These are phyloP conservation scores for Trichoderma sp. DNA, from an alignment of 2,329 filamentous ascomycete genomes.

Conservation along the genomic window DNA sequence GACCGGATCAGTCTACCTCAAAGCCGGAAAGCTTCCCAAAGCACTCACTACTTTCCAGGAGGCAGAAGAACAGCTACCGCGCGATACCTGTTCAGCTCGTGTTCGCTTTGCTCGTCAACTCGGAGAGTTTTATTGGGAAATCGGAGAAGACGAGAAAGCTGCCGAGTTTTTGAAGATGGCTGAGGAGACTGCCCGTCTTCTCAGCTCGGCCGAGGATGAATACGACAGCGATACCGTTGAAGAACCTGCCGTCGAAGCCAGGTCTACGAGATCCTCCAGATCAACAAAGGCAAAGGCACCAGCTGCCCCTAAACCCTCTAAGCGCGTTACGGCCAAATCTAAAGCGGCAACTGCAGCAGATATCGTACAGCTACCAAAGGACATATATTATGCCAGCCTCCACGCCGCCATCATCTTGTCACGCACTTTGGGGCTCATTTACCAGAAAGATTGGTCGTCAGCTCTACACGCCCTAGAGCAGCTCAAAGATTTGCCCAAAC, in stretches of 20 bases:
- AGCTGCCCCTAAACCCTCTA: neutral
- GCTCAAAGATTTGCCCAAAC: constrained; percentile 47
- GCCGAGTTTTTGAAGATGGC: constrained; percentile 48
- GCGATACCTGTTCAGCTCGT: constrained; percentile 39
- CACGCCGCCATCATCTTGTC: constrained; percentile 40
- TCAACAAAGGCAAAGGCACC: constrained; percentile 25
- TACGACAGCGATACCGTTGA: constrained; percentile 17
- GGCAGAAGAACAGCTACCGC: constrained; percentile 53
- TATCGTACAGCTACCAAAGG: constrained; percentile 30
- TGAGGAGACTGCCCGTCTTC: constrained; percentile 47
- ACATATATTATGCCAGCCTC: constrained; percentile 41
- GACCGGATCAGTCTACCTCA: constrained; percentile 57
- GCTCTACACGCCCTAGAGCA: constrained; percentile 58
- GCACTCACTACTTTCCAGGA: constrained; percentile 57
- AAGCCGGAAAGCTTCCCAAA: constrained; percentile 60
- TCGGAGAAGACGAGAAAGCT: constrained; percentile 48
- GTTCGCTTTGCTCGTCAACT: constrained; percentile 55
- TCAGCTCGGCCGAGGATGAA: constrained; percentile 32
- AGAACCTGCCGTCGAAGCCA: constrained; percentile 6
- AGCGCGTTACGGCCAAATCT: constrained; percentile 24
- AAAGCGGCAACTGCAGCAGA: constrained; percentile 26
- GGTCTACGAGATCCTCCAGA: constrained; percentile 29
- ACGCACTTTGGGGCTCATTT: constrained; percentile 48
- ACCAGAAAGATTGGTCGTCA: constrained; percentile 56
- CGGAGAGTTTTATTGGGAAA: constrained; percentile 56